Evolutionary conservation across 345 rosid species (phyloP), one percentile per base, ranked within the genome.

Genomic region (Laguncularia racemosa): DNA sequence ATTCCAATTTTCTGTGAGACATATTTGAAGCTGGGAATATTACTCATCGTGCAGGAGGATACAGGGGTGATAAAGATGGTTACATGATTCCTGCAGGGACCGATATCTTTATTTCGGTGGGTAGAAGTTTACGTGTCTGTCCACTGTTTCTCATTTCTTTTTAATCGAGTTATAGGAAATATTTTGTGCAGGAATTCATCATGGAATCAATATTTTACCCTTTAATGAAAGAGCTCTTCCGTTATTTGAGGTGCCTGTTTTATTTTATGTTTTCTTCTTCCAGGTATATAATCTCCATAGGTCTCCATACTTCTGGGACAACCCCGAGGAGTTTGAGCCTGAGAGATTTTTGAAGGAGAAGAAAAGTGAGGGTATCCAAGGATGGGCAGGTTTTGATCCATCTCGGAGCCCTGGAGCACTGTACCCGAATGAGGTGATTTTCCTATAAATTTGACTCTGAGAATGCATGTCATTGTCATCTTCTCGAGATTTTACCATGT

Each of bases 361-460:
- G 53, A 71, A 78, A 61, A 79, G 73, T 46, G 73, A 75, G 46
- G 89, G 74, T 16, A 76, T 88, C 12, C 89, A 88, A 67, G 98
- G 95, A 44, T 91, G 96, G 98, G 73, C 81, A 0, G 98, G 96
- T 62, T 91, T 86, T 13, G 92, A 91, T 73, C 96, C 98, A 23
- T 78, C 84, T 67, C 78, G 98, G 52, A 91, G 95, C 78, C 92
- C 83, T 10, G 96, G 98, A 55, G 95, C 93, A 26, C 72, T 91
- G 14, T 88, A 91, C 59, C 96, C 95, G 0, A 91, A 88, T 14
- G 96, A 91, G 98, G 96, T 88, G 20, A 61, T 55, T 2, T 20
- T 11, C n/a, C 9, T 33, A 4, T 4, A 33, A 33, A 4, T 33
- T 33, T 33, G 40, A 9, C 40, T 33, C 40, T 33, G 2, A 26